Evolutionary conservation across 441 rosid species (phyloP), one percentile per base, ranked within the genome.

Genomic region (Monsonia emarginata): DNA sequence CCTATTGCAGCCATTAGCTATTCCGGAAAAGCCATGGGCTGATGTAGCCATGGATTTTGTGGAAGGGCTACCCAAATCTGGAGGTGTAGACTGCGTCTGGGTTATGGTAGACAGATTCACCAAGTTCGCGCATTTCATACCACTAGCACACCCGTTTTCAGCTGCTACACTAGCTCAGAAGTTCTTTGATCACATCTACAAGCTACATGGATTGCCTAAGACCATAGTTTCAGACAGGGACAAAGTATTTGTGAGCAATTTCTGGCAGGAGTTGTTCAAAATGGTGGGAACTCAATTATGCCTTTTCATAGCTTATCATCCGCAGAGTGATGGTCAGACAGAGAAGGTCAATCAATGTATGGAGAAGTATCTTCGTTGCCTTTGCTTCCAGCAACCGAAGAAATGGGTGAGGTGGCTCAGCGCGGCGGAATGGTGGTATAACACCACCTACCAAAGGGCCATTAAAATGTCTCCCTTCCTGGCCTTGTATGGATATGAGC

Each of bases 1-100:
- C 0, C 14, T 65, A 1, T 4, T 44, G 0, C 74, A 71, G 19
- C 58, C 64, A 0, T 7, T 66, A 0, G 26, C 44, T 0, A 5
- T 40, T 4, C 67, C 44, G 0, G 11, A 8, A 0, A 5, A 4
- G 4, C 10, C 64, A 0, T 72, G 52, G 60, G 16, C 11, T 0
- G 69, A 73, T 3, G 28, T 73, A 2, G 2, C 24, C 1, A 36
- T 67, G 26, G 76, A 68, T 13, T 73, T 73, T 38, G 44, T 58
- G 0, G 38, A 19, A 13, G 26, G 66, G 0, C 18, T 68, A 0
- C 72, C 65, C 2, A 42, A 4, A 0, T 73, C 62, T 0, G 0
- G 30, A 0, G 69, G 66, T 0, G 1, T 1, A 4, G 2, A 1
- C 0, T 0, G 0, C 0, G 61, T 73, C 8, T 16, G 68, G 32